phyloP scores from a whole-genome alignment of 1,139 yeast genomes.

The Yamadazyma diddensiae region DNA sequence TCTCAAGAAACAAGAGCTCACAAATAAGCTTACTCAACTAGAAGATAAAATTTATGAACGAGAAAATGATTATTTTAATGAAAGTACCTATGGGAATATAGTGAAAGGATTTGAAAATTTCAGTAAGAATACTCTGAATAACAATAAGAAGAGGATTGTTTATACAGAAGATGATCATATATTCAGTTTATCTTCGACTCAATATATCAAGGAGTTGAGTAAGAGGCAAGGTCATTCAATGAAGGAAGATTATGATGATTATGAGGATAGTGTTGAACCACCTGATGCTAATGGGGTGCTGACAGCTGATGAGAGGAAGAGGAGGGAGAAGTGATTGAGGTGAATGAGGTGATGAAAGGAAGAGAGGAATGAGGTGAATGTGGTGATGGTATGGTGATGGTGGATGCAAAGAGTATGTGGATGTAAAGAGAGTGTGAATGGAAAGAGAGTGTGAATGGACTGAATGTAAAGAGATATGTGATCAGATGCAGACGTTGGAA shows the following conservation, averaged over 20 bases:
- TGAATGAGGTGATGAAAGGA: no score
- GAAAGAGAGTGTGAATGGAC: no score
- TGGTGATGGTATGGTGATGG: no score
- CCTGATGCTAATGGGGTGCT: slow-evolving; percentile 8
- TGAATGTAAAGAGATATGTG: no score
- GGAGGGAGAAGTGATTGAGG: slow-evolving; percentile 35
- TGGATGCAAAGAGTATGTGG: no score
- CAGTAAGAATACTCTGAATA: slow-evolving; percentile 43
- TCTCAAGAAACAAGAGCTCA: slow-evolving; percentile 60
- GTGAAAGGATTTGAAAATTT: slow-evolving; percentile 88
- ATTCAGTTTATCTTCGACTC: slow-evolving; percentile 77
- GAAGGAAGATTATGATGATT: slow-evolving; percentile 43
- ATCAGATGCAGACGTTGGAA: no score
- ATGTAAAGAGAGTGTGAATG: no score
- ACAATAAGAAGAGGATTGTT: slow-evolving; percentile 51
- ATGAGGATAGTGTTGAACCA: slow-evolving; percentile 46
- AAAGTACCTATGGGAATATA: slow-evolving; percentile 69
- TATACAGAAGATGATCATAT: slow-evolving; percentile 82
- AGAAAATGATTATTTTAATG: slow-evolving; percentile 77
- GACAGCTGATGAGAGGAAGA: slow-evolving; percentile 24
- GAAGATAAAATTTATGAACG: slow-evolving; percentile 83
- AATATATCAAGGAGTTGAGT: slow-evolving; percentile 61
- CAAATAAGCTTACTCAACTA: slow-evolving; percentile 55
- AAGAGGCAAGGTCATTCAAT: slow-evolving; percentile 29
- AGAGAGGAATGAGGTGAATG: no score